Evolutionary conservation across 257 asterid genomes (phyloP).

Genomic region (Salvia miltiorrhiza): DNA sequence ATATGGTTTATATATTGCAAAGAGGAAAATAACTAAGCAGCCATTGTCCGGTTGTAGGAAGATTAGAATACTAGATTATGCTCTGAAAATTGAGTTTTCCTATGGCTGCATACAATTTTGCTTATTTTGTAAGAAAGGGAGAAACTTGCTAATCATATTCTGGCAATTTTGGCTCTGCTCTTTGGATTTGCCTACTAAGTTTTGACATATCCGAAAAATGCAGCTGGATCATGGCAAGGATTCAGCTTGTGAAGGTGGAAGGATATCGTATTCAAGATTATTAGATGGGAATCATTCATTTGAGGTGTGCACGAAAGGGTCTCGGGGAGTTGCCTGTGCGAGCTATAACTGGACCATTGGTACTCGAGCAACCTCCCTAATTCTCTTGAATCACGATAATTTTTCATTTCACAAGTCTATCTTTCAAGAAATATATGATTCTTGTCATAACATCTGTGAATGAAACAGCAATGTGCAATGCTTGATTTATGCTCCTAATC

Average conservation of each 20-base stretch:
- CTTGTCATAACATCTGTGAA: background rate
- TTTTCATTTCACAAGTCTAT: background rate
- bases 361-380: slow-evolving; percentile 28
- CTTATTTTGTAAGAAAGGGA: background rate
- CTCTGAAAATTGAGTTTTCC: slow-evolving; percentile 2
- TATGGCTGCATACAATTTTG: background rate
- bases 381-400: slow-evolving; percentile 7
- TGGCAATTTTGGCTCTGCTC: background rate
- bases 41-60: background rate
- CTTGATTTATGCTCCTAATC: background rate
- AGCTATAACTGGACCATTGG: slow-evolving; percentile 81
- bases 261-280: slow-evolving; percentile 41
- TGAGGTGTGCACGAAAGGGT: slow-evolving; percentile 58
- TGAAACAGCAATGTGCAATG: background rate
- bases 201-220: slow-evolving; percentile 18
- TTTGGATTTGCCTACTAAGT: slow-evolving; percentile 3
- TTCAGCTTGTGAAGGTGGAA: slow-evolving; percentile 55
- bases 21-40: too few species aligned
- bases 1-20: background rate
- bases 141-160: background rate
- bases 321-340: slow-evolving; percentile 58
- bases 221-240: slow-evolving; percentile 63
- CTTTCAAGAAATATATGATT: background rate
- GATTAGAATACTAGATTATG: background rate
- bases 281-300: slow-evolving; percentile 74